These are phyloP conservation scores for Ochetophila trinervis DNA, from an alignment of 306 rosid genomes.

Conservation along the genomic window DNA sequence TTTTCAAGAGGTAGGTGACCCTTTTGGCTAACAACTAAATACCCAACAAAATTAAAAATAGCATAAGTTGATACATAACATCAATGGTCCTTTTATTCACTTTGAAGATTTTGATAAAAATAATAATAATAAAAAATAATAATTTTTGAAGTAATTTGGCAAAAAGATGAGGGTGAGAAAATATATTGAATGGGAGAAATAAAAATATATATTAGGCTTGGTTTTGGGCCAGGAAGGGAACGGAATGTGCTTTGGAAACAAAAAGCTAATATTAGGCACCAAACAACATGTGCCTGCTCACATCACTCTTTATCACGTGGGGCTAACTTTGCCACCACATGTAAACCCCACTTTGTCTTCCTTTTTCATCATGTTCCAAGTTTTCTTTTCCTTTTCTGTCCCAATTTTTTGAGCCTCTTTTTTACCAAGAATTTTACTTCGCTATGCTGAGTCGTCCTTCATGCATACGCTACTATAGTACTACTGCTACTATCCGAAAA, in stretches of 20 bases:
- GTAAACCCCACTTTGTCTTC: constrained; percentile 43
- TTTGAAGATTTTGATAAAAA: constrained; percentile 10
- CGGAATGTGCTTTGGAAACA: background rate
- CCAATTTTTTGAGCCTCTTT: background rate
- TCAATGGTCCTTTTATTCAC: constrained; percentile 7
- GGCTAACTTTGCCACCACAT: constrained; percentile 52
- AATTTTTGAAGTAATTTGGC: too few species aligned
- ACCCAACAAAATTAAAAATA: background rate
- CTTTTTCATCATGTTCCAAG: constrained; percentile 29
- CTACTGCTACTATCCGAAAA: too few species aligned
- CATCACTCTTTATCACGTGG: constrained; percentile 65
- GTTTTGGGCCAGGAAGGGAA: too few species aligned
- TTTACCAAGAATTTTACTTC: background rate
- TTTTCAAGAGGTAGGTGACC: background rate
- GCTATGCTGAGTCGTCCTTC: background rate
- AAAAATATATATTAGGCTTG: too few species aligned
- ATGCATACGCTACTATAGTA: background rate
- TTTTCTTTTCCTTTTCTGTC: constrained; percentile 18
- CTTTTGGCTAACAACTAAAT: background rate
- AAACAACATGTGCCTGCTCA: constrained; percentile 47
- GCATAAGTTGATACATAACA: background rate
- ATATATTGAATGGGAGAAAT: too few species aligned
- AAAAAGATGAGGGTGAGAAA: background rate
- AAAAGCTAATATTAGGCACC: constrained; percentile 16
- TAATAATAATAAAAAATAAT: background rate